These are phyloP conservation scores for Trypanosoma scelopori DNA, from an alignment of 208 protist species.

Conservation along the genomic window DNA sequence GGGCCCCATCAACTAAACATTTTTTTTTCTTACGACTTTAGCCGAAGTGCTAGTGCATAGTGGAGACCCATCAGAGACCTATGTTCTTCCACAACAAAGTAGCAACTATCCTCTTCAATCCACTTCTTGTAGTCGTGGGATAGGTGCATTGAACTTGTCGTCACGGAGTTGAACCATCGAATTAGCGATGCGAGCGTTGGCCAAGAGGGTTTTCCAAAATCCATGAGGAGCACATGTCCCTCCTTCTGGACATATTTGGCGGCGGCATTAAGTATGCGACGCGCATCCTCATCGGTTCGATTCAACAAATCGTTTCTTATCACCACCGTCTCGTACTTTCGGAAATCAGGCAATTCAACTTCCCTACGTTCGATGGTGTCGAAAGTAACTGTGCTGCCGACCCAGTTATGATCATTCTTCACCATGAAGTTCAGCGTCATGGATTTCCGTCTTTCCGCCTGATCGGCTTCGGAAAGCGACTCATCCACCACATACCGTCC, in stretches of 20 bases:
- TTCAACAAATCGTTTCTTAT: constrained; percentile 83
- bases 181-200: constrained; percentile 31
- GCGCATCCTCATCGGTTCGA: constrained; percentile 36
- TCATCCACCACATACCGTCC: constrained; percentile 58
- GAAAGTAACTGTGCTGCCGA: constrained; percentile 79
- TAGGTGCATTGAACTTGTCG: constrained; percentile 70
- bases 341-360: constrained; percentile 40
- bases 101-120: constrained; percentile 65
- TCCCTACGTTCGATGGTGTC: constrained; percentile 46
- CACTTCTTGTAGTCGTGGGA: constrained; percentile 78
- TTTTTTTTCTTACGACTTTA: constrained; percentile 10
- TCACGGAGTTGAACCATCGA: constrained; percentile 55
- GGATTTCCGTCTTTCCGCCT: constrained; percentile 58
- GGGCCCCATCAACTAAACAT: background rate
- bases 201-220: constrained; percentile 64
- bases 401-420: constrained; percentile 83
- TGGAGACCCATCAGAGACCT: constrained; percentile 69
- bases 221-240: constrained; percentile 73
- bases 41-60: constrained; percentile 51
- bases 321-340: constrained; percentile 75
- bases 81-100: constrained; percentile 56
- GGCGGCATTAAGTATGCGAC: constrained; percentile 57
- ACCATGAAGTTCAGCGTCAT: constrained; percentile 88
- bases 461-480: constrained; percentile 42
- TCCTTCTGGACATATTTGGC: constrained; percentile 50